A percentile compares a stretch with the other conserved stretches of the same genome.
These are phyloP conservation scores for Boechera divaricarpa DNA, from an alignment of 345 rosid species.

Conservation along the genomic window DNA sequence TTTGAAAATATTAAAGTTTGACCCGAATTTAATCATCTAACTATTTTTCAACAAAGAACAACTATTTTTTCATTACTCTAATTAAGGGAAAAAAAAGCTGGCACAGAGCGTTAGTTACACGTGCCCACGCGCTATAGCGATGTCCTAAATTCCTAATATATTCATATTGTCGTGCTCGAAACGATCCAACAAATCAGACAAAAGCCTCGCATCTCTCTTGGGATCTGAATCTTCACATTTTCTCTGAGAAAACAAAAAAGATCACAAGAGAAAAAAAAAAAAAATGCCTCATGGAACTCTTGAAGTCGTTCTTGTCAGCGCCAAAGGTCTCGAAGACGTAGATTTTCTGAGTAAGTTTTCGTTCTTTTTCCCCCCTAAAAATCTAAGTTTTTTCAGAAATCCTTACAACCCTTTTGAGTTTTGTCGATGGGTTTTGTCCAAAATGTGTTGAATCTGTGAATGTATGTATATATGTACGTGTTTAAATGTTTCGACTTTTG, in stretches of 20 bases:
- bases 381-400: background rate
- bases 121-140: slow-evolving; percentile 3
- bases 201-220: slow-evolving; percentile 37
- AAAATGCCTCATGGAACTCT: slow-evolving; percentile 69
- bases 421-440: slow-evolving; percentile 24
- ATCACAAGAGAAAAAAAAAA: background rate
- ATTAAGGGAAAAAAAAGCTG: background rate
- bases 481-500: slow-evolving; percentile 11
- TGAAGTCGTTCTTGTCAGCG: slow-evolving; percentile 63
- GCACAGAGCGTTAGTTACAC: background rate
- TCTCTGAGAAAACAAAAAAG: background rate
- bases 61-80: background rate
- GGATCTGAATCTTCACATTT: slow-evolving; percentile 38
- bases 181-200: slow-evolving; percentile 37
- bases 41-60: background rate
- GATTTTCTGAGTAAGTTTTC: slow-evolving; percentile 60
- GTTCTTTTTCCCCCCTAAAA: background rate
- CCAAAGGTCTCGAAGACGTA: slow-evolving; percentile 65
- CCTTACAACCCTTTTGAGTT: background rate
- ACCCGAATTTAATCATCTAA: background rate
- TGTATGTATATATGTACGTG: slow-evolving; percentile 4
- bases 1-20: slow-evolving; percentile 1
- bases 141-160: background rate
- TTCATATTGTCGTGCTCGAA: slow-evolving; percentile 28
- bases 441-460: slow-evolving; percentile 26